phyloP scores from a whole-genome alignment of 2,329 filamentous ascomycete species.

The Aspergillus sp. region DNA sequence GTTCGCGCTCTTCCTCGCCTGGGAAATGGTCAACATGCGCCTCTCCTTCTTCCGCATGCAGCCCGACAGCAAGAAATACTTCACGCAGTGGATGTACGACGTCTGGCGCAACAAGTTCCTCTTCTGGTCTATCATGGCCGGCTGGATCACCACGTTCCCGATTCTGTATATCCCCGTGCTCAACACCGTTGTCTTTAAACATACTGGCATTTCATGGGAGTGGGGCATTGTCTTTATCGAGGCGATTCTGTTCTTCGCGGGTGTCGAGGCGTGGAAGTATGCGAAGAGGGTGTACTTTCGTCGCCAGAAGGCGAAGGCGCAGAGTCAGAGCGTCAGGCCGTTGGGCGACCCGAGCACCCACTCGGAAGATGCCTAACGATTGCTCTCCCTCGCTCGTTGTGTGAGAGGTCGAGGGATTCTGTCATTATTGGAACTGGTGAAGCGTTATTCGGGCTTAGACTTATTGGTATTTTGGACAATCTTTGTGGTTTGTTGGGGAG shows the following conservation, averaged over 20 bases:
- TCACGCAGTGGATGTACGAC: slow-evolving; percentile 69
- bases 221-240: slow-evolving; percentile 71
- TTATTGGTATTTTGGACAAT: not conserved
- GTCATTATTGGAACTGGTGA: not conserved
- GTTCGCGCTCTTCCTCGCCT: slow-evolving; percentile 76
- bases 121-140: slow-evolving; percentile 66
- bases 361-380: slow-evolving; percentile 7
- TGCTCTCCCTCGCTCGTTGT: slow-evolving; percentile 2
- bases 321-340: not conserved
- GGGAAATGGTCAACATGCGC: slow-evolving; percentile 76
- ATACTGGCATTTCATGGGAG: slow-evolving; percentile 69
- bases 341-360: not conserved
- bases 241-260: slow-evolving; percentile 64
- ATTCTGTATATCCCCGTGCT: slow-evolving; percentile 71
- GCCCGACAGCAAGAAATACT: slow-evolving; percentile 62
- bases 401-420: not conserved
- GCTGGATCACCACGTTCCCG: slow-evolving; percentile 62
- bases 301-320: slow-evolving; percentile 24
- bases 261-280: slow-evolving; percentile 71
- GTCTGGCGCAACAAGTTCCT: slow-evolving; percentile 75
- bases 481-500: not conserved
- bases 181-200: slow-evolving; percentile 68
- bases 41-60: slow-evolving; percentile 77
- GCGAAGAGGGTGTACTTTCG: slow-evolving; percentile 62
- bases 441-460: not conserved